Base-by-base conservation (phyloP, 768 basidiomycete genomes). In the Pleurotus sapidus region DNA sequence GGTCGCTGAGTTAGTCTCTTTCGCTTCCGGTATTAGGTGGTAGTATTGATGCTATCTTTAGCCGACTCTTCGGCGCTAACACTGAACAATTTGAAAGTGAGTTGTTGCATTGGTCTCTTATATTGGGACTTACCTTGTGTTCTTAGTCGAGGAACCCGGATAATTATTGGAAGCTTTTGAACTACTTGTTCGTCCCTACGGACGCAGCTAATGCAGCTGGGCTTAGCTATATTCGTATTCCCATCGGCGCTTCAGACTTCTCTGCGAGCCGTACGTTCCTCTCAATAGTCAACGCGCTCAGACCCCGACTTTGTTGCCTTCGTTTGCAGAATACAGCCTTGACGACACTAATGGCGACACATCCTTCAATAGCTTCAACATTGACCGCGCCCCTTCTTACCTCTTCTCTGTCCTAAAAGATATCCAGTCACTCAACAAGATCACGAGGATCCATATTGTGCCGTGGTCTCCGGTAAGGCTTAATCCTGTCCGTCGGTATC, bases 221-320 rank as follows among this genome's bases (percentile, higher is more conserved):
- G 1, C 70, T 91, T 51, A 84, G 83, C 43, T 88, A 87, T 63
- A 70, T 91, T 49, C 82, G 89, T 8, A 74, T 91, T 39, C 81
- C 89, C 0, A 75, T 91, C 12, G 89, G 89, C 12, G 86, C 89
- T 3, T 81, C 86, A 3, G 89, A 91, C 68, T 91, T 91, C 64
- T 89, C 89, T 9, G 71, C 80, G 3, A 73, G 62, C 3, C 61
- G 88, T 87, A 57, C 46, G 77, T 56, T 20, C 18, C 5, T 37
- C n/a, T 27, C 30, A 12, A 11, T 34, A 11, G 4, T 42, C 46
- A 18, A n/a, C 20, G n/a, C 7, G 8, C 11, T 6, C 51, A 39
- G 11, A 49, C 40, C 37, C 34, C 37, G 12, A 12, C 51, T 30
- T 23, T 39, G 46, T 46, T 59, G 58, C 24, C 53, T 18, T 51